Evolutionary conservation across 140 eudicot genomes (phyloP).

Genomic region (Cichorium intybus): DNA sequence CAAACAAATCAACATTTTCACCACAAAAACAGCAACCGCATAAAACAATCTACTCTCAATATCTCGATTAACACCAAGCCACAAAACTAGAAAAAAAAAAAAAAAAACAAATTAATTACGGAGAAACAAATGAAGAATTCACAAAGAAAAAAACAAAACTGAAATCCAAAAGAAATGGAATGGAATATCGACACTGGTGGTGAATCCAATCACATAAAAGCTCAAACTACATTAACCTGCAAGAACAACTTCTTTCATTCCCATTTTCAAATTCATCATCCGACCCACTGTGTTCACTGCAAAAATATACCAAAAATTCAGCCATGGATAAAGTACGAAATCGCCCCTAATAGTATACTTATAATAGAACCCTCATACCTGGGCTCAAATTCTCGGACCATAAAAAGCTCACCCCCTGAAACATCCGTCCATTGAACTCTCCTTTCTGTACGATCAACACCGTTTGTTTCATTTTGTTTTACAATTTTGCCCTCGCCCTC

Average conservation of each 20-base stretch:
- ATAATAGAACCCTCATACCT: constrained; percentile 44
- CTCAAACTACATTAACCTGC: constrained; percentile 56
- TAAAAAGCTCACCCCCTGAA: constrained; percentile 68
- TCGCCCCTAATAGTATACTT: too few relatives aligned
- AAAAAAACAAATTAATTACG: constrained; percentile 2
- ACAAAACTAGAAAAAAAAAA: background rate
- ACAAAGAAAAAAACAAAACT: constrained; percentile 1
- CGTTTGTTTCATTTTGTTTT: background rate
- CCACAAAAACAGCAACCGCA: background rate
- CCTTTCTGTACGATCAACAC: constrained; percentile 30
- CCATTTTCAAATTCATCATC: constrained; percentile 52
- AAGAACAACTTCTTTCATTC: constrained; percentile 48
- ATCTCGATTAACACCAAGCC: background rate
- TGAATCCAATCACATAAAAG: constrained; percentile 1
- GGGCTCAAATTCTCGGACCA: constrained; percentile 67
- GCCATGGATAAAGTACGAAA: too few relatives aligned
- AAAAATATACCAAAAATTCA: background rate
- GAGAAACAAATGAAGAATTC: constrained; percentile 21
- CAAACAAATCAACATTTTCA: background rate
- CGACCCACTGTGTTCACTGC: constrained; percentile 56
- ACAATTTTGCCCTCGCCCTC: constrained; percentile 13
- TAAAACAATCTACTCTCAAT: background rate
- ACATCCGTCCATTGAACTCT: constrained; percentile 78
- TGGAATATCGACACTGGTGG: constrained; percentile 27
- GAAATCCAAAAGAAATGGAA: constrained; percentile 17